Conservation (phyloP, 192 early-diverging fungal genomes). For the Podila epicladia region DNA sequence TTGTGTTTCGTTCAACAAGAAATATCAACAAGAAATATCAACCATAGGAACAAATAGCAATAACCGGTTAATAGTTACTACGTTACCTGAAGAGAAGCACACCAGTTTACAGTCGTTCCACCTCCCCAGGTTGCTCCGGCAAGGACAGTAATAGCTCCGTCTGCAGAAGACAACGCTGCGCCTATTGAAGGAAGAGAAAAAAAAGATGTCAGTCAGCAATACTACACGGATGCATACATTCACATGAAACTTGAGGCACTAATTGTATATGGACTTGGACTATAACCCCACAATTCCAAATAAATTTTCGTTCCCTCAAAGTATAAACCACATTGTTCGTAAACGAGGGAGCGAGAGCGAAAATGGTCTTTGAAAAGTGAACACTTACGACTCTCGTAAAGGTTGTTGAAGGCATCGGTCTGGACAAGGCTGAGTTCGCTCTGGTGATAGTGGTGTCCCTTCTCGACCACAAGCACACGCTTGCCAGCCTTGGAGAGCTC, state of each 20-base stretch:
- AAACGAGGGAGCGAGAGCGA: no score
- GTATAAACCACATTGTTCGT: not conserved
- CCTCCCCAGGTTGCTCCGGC: conserved; percentile 80
- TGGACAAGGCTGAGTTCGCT: conserved; percentile 63
- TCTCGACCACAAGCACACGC: conserved; percentile 78
- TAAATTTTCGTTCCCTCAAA: not conserved
- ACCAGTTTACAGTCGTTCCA: conserved; percentile 80
- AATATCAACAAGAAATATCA: no score
- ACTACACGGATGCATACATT: no score
- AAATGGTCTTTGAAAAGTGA: not conserved
- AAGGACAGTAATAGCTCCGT: conserved; percentile 63
- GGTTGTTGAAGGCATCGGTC: conserved; percentile 52
- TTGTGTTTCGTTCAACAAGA: no score
- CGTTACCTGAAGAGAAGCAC: conserved; percentile 60
- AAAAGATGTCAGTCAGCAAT: not conserved
- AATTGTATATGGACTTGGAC: no score
- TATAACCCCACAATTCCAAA: no score
- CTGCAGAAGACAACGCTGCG: conserved; percentile 56
- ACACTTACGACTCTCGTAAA: conserved; percentile 65
- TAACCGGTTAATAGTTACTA: not conserved
- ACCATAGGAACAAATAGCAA: not conserved
- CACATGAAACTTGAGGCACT: no score
- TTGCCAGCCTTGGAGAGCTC: conserved; percentile 73
- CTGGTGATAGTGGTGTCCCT: conserved; percentile 67
- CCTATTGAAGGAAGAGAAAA: conserved; percentile 4